A percentile compares a stretch with the other conserved stretches of the same genome.
Conservation (phyloP, 1,284 basidiomycete genomes). For the Ganoderma boninense region DNA sequence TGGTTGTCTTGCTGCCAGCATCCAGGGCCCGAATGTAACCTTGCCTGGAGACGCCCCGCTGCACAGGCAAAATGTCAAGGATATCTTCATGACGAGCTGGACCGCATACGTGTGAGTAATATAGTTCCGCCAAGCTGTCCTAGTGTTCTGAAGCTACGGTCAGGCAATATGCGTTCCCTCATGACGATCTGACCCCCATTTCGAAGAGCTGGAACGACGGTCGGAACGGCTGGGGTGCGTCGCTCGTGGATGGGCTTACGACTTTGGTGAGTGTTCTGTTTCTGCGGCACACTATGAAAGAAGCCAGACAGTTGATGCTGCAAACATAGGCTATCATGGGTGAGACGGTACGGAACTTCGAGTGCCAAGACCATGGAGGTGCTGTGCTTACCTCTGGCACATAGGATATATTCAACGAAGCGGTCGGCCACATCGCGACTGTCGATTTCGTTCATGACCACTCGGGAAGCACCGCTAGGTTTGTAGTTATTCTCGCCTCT, state of each 20-base stretch:
- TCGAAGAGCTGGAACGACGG: conserved; percentile 57
- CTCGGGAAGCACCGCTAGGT: conserved; percentile 63
- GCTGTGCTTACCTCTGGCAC: background rate
- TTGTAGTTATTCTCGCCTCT: background rate
- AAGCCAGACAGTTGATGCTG: background rate
- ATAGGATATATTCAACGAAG: conserved; percentile 58
- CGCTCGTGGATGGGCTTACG: conserved; percentile 68
- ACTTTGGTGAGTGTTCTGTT: conserved; percentile 59
- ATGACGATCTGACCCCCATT: conserved; percentile 69
- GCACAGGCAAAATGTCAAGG: conserved; percentile 54
- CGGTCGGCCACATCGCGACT: conserved; percentile 55
- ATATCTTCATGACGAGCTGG: conserved; percentile 66
- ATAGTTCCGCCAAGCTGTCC: no score
- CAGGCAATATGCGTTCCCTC: conserved; percentile 68
- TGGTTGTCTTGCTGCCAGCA: conserved; percentile 33
- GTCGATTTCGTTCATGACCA: conserved; percentile 67
- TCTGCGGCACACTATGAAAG: background rate
- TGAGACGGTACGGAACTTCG: conserved; percentile 48
- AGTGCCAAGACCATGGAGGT: background rate
- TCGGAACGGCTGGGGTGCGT: conserved; percentile 78
- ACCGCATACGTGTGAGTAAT: conserved; percentile 62
- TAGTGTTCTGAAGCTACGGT: background rate
- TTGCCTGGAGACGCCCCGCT: conserved; percentile 52
- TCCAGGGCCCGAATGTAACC: conserved; percentile 52
- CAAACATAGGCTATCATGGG: conserved; percentile 57